Conservation (phyloP, 2,329 filamentous ascomycete genomes). For the Colletotrichum neosansevieriae region DNA sequence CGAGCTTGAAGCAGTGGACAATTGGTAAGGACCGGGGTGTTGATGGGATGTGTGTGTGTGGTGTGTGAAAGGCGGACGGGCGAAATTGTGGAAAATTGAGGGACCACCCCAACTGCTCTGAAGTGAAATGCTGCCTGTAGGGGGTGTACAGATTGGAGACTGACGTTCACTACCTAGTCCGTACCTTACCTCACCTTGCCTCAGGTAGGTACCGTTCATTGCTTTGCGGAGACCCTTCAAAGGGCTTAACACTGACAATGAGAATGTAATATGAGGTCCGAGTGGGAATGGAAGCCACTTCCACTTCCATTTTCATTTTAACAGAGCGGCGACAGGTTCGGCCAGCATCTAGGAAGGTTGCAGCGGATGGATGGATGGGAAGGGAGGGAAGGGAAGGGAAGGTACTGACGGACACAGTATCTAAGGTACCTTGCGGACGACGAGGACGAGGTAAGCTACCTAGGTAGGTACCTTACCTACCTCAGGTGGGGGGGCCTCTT, state of each 20-base stretch:
- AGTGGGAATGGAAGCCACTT: background rate
- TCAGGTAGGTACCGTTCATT: background rate
- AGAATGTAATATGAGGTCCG: background rate
- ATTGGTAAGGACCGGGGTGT: constrained; percentile 1
- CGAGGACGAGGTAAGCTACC: background rate
- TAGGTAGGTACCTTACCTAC: background rate
- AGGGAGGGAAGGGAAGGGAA: background rate
- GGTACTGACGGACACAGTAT: constrained; percentile 13
- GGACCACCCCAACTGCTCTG: constrained; percentile 9
- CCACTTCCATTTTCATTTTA: no score
- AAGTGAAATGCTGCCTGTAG: background rate
- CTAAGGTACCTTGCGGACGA: background rate
- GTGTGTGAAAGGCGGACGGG: background rate
- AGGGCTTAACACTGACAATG: no score
- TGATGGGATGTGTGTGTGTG: background rate
- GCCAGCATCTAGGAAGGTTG: constrained; percentile 29
- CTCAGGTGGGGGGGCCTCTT: no score
- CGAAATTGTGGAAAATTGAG: constrained; percentile 10
- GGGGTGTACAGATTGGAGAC: background rate
- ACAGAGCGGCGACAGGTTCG: constrained; percentile 33
- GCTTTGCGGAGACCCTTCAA: no score
- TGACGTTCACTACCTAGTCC: background rate
- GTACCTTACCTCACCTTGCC: background rate
- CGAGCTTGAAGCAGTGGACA: constrained; percentile 5
- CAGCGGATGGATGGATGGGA: background rate